These are phyloP conservation scores for Camellia granthamiana DNA, from an alignment of 148 eudicot species.

Conservation along the genomic window DNA sequence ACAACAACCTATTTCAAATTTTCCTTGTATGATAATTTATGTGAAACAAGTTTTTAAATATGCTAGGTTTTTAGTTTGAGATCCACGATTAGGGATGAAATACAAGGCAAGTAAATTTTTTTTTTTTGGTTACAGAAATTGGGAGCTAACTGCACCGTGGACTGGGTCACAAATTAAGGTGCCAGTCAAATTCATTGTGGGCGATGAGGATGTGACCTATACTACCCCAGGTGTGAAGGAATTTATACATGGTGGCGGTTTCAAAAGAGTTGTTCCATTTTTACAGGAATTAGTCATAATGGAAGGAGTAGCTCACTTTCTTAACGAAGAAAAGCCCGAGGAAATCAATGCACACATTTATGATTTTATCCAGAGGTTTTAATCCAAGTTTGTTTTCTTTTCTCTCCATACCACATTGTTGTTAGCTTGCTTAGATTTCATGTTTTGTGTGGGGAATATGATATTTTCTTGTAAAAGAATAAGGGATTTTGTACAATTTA, in stretches of 20 bases:
- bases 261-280: constrained; percentile 45
- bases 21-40: background rate
- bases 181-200: constrained; percentile 55
- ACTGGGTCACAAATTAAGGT: constrained; percentile 52
- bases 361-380: constrained; percentile 48
- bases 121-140: constrained; percentile 28
- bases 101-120: background rate
- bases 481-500: background rate
- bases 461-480: background rate
- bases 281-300: constrained; percentile 52
- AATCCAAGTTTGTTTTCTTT: background rate
- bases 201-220: constrained; percentile 46
- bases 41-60: background rate
- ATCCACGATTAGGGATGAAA: too few relatives aligned
- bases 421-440: background rate
- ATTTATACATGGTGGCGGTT: constrained; percentile 42
- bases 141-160: constrained; percentile 64
- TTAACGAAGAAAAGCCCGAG: constrained; percentile 56
- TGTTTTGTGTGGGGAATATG: background rate
- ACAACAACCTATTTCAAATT: background rate
- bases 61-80: background rate
- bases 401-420: background rate
- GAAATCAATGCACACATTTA: constrained; percentile 49
- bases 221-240: constrained; percentile 42
- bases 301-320: constrained; percentile 62